A percentile compares a stretch with the other conserved stretches of the same genome.
phyloP scores from a whole-genome alignment of 331 rosid species.

The Rosa hybrid region DNA sequence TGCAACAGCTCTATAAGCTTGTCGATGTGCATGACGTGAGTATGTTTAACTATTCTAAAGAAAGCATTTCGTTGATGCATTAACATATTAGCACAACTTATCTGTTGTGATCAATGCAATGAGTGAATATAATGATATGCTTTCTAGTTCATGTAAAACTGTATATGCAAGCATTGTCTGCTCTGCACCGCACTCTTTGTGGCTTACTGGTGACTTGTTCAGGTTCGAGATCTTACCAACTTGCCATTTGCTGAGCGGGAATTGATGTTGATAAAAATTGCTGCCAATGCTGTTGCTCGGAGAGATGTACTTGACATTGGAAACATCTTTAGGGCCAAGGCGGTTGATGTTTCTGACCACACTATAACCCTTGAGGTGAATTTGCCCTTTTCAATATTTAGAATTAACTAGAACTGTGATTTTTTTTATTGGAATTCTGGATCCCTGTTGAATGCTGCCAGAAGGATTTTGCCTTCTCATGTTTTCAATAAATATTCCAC shows the following conservation, averaged over 20 bases:
- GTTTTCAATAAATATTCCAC: neutral
- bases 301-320: conserved; percentile 96
- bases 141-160: neutral
- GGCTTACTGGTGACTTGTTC: conserved; percentile 21
- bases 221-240: conserved; percentile 88
- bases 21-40: conserved; percentile 51
- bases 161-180: neutral
- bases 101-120: neutral
- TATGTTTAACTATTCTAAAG: conserved; percentile 11
- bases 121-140: neutral
- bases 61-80: neutral
- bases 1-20: conserved; percentile 58
- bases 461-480: neutral
- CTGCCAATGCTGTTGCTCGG: conserved; percentile 83
- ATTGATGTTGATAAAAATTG: conserved; percentile 89
- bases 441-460: neutral
- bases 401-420: neutral
- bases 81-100: neutral
- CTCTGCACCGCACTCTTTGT: neutral
- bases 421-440: neutral
- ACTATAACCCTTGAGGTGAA: conserved; percentile 67
- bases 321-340: conserved; percentile 87
- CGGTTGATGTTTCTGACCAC: conserved; percentile 94
- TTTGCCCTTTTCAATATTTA: neutral
- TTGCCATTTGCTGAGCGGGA: conserved; percentile 97